Base-by-base conservation (phyloP, 1,139 yeast species). In the Yamadazyma buinensis region DNA sequence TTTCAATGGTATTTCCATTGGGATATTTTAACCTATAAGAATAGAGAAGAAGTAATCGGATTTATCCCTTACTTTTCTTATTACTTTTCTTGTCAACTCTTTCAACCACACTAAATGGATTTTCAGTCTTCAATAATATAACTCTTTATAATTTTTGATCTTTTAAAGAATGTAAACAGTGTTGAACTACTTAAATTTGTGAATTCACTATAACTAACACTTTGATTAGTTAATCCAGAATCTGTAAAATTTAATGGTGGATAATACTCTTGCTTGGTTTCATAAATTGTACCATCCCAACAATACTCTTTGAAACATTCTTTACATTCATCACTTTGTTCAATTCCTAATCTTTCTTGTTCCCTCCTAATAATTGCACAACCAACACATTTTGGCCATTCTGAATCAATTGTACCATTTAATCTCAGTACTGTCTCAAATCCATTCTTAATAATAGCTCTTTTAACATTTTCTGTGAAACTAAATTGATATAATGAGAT, bases 321-420 rank as follows among this genome's bases (percentile, higher is more conserved):
- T 43, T 61, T 49, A 38, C 73, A 68, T 39, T 66, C 68, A 15
- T 59, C 64, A 1, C 61, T 39, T 37, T 64, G 73, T 24, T 55
- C 63, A 11, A 58, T 46, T 7, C 65, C 67, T 40, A 52, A 52
- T 40, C 71, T 53, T 43, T 67, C 73, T 46, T 67, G 69, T 40
- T 63, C 68, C 47, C 74, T 55, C 39, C 67, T 56, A 25, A 67
- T 63, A 26, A 67, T 52, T 11, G 73, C 74, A 52, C 73, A 67
- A 30, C 57, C 66, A 11, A 67, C 67, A 51, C 74, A 67, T 5
- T 64, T 61, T 3, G 55, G 54, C 65, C 67, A 67, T 24, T 61
- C 59, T 1, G 45, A 39, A 41, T 67, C 73, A 33, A 64, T 48
- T 7, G 72, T 58, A 14, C 51, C 50, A 47, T 63, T 62, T 23